These are phyloP conservation scores for Neurospora pannonica DNA, from an alignment of 495 filamentous ascomycete genomes.

Conservation along the genomic window DNA sequence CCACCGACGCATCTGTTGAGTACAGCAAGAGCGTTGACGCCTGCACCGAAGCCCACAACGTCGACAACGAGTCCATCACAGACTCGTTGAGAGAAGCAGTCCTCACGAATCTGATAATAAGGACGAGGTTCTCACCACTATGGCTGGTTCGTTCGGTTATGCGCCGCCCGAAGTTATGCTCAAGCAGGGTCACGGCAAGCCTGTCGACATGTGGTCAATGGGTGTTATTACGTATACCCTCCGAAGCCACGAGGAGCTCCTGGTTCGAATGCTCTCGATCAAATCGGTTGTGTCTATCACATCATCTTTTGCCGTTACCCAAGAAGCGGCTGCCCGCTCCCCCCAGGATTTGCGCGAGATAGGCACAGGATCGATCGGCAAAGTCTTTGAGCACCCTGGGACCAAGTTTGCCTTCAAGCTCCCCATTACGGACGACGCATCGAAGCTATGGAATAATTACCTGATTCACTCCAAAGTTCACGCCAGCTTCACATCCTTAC, in stretches of 20 bases:
- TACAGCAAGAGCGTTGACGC: slow-evolving; percentile 89
- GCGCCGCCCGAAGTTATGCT: too few species aligned
- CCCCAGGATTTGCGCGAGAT: not conserved
- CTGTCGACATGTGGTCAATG: too few species aligned
- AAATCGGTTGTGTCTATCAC: not conserved
- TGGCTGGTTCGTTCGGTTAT: too few species aligned
- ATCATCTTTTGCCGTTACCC: not conserved
- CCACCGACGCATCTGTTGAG: slow-evolving; percentile 23
- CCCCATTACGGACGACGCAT: too few species aligned
- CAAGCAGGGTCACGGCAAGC: too few species aligned
- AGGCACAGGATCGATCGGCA: not conserved
- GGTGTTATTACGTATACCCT: too few species aligned
- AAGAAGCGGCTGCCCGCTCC: not conserved
- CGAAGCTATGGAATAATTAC: too few species aligned
- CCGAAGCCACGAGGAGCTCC: not conserved
- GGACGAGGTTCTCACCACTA: too few species aligned
- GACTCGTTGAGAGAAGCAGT: not conserved
- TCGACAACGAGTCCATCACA: slow-evolving; percentile 46
- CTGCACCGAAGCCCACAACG: slow-evolving; percentile 67
- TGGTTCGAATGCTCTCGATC: not conserved
- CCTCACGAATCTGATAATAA: too few species aligned
- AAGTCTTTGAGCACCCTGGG: not conserved
- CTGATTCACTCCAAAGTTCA: too few species aligned
- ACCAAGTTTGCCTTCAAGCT: not conserved
- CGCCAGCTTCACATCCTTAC: too few species aligned